Evolutionary conservation across 1,284 basidiomycete species (phyloP).

Genomic region (Trichosporon coremiiforme): DNA sequence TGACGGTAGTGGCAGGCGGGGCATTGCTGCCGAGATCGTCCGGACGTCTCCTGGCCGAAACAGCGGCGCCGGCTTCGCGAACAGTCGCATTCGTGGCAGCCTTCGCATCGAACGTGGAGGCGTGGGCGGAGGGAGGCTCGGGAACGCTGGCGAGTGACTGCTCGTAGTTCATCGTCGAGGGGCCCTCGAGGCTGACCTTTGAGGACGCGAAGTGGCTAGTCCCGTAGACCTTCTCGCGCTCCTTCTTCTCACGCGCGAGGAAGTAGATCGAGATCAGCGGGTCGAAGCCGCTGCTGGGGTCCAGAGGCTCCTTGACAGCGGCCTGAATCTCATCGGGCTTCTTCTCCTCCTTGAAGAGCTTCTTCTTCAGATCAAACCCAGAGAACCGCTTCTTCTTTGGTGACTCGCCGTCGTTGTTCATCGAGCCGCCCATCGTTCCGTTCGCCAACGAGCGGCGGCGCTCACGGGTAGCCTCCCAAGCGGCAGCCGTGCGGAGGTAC

Average conservation of each 20-base stretch:
- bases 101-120: constrained; percentile 39
- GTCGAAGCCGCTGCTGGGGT: constrained; percentile 92
- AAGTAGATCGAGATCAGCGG: constrained; percentile 96
- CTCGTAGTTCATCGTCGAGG: constrained; percentile 60
- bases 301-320: constrained; percentile 59
- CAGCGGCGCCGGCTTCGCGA: constrained; percentile 45
- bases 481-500: constrained; percentile 71
- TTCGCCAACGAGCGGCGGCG: constrained; percentile 40
- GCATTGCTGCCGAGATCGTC: constrained; percentile 33
- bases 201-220: constrained; percentile 92
- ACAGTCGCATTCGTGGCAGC: constrained; percentile 11
- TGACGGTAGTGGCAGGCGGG: constrained; percentile 41
- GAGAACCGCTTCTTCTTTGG: constrained; percentile 68
- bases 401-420: constrained; percentile 39
- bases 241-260: constrained; percentile 91
- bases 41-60: constrained; percentile 41
- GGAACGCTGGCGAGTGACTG: constrained; percentile 80
- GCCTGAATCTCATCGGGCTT: constrained; percentile 44
- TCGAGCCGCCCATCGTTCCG: constrained; percentile 26
- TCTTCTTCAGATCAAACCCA: constrained; percentile 94
- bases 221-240: constrained; percentile 89
- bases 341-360: constrained; percentile 69
- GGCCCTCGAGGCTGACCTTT: constrained; percentile 63
- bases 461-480: constrained; percentile 75
- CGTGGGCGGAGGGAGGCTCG: constrained; percentile 66